These are phyloP conservation scores for Recurvomyces mirabilis DNA, from an alignment of 495 filamentous ascomycete genomes.

Conservation along the genomic window DNA sequence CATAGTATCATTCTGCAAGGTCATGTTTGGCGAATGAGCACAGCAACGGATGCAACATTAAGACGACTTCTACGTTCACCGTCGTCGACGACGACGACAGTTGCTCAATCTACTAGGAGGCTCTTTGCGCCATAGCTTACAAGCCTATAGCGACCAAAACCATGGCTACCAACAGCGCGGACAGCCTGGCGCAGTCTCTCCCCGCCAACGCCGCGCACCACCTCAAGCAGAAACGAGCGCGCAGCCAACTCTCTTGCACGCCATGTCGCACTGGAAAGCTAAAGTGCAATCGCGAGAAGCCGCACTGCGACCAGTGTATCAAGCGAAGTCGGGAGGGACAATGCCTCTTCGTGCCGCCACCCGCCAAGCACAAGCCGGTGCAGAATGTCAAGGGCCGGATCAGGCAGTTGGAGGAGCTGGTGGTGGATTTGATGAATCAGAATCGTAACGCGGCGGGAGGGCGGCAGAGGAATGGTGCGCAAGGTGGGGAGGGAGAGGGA, in stretches of 20 bases:
- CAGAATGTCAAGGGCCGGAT: slow-evolving; percentile 33
- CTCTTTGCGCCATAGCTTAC: too few relatives aligned
- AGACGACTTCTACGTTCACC: too few relatives aligned
- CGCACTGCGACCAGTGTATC: slow-evolving; percentile 31
- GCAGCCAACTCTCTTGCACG: slow-evolving; percentile 28
- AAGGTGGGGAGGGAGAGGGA: background rate
- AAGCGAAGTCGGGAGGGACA: slow-evolving; percentile 25
- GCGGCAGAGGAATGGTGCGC: background rate
- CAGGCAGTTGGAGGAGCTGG: slow-evolving; percentile 27
- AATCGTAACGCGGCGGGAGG: background rate
- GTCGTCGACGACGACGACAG: too few relatives aligned
- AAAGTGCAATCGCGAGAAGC: slow-evolving; percentile 29
- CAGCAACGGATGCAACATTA: too few relatives aligned
- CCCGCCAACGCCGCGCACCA: slow-evolving; percentile 5
- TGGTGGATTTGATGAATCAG: slow-evolving; percentile 23
- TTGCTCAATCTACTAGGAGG: too few relatives aligned
- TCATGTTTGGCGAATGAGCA: too few relatives aligned
- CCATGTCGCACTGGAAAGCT: slow-evolving; percentile 31
- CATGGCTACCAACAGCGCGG: too few relatives aligned
- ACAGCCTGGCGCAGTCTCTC: background rate
- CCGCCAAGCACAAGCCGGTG: slow-evolving; percentile 24
- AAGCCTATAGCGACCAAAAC: too few relatives aligned
- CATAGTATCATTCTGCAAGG: too few relatives aligned
- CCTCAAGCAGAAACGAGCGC: slow-evolving; percentile 25
- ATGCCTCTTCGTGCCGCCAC: slow-evolving; percentile 28